These are phyloP conservation scores for Boletus sp. DNA, from an alignment of 768 basidiomycete genomes.

Conservation along the genomic window DNA sequence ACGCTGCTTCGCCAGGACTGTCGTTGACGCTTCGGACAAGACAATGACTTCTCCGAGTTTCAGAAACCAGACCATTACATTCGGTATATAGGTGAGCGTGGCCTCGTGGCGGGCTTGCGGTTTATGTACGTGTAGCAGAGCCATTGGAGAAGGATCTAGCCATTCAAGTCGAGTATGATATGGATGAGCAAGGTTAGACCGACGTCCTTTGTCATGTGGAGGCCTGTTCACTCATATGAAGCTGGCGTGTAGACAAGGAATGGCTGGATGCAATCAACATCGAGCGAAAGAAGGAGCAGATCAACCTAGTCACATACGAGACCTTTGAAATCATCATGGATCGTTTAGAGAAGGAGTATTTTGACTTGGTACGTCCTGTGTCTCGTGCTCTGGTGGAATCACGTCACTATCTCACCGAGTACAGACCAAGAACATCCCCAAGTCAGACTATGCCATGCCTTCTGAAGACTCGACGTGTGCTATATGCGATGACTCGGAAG, in stretches of 20 bases:
- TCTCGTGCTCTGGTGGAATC: slow-evolving; percentile 1
- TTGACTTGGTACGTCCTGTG: slow-evolving; percentile 69
- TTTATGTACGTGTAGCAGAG: slow-evolving; percentile 46
- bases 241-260: slow-evolving; percentile 66
- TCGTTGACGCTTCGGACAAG: slow-evolving; percentile 34
- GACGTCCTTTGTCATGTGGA: not conserved
- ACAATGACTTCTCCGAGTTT: slow-evolving; percentile 71
- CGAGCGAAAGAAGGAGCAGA: slow-evolving; percentile 75
- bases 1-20: not conserved
- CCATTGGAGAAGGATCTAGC: slow-evolving; percentile 91
- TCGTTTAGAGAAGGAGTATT: slow-evolving; percentile 98
- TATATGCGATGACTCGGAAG: slow-evolving; percentile 97
- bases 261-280: slow-evolving; percentile 88
- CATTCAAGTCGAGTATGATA: slow-evolving; percentile 96
- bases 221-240: slow-evolving; percentile 4
- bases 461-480: slow-evolving; percentile 96
- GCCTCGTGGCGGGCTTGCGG: not conserved
- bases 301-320: slow-evolving; percentile 75
- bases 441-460: slow-evolving; percentile 81
- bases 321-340: slow-evolving; percentile 97
- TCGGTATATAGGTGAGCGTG: slow-evolving; percentile 75
- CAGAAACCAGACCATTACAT: slow-evolving; percentile 82
- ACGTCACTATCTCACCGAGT: not conserved
- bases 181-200: slow-evolving; percentile 92
- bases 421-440: slow-evolving; percentile 92